These are phyloP conservation scores for Angophora floribunda DNA, from an alignment of 345 rosid genomes.

Conservation along the genomic window DNA sequence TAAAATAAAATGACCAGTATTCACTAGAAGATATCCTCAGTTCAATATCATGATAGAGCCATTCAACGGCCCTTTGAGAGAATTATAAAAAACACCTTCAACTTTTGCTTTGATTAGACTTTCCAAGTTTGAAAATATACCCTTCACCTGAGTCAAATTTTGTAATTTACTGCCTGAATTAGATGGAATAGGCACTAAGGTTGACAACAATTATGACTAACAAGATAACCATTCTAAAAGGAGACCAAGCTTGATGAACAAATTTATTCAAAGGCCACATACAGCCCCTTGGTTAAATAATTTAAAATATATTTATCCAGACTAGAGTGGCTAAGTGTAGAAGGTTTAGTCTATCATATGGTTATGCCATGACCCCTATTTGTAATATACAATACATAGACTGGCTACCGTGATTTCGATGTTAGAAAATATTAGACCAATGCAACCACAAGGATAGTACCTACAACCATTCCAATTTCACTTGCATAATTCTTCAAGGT, in stretches of 20 bases:
- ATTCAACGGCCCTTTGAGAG: not conserved
- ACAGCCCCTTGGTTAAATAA: not conserved
- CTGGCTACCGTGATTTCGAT: not conserved
- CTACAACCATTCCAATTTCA: not conserved
- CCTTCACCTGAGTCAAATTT: not conserved
- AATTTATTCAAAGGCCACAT: not conserved
- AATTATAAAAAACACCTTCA: not conserved
- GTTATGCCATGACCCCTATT: not conserved
- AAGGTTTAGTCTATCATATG: not conserved
- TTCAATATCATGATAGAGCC: not conserved
- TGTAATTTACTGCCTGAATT: not conserved
- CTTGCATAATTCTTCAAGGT: not conserved
- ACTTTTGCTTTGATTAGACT: not conserved
- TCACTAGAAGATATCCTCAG: not conserved
- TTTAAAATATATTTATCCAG: not conserved
- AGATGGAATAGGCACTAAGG: not conserved
- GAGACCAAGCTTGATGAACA: not conserved
- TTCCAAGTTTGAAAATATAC: not conserved
- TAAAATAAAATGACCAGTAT: not conserved
- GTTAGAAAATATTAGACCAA: not conserved
- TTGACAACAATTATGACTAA: not conserved
- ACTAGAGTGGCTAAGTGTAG: not conserved
- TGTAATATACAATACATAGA: not conserved
- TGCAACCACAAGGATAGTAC: not conserved
- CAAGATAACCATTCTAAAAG: not conserved